Conservation (phyloP, 2,329 filamentous ascomycete species). For the Ophiocordyceps unilateralis region DNA sequence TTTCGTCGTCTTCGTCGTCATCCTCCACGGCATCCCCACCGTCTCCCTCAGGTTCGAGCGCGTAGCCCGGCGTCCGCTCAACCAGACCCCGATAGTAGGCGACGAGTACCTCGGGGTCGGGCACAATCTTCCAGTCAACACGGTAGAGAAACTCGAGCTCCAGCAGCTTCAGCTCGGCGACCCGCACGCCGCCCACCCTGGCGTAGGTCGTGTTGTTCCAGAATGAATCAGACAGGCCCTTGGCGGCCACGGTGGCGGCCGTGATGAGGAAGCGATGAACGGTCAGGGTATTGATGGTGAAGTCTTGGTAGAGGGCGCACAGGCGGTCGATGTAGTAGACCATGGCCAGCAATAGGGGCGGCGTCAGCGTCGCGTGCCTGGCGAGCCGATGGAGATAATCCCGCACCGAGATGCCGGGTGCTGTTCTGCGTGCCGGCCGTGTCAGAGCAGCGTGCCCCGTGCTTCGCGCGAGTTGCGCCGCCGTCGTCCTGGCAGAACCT, state of each 20-base stretch:
- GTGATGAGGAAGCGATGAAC: conserved; percentile 96
- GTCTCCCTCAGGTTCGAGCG: conserved; percentile 23
- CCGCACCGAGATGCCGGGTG: conserved; percentile 82
- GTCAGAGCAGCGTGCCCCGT: neutral
- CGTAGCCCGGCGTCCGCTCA: conserved; percentile 41
- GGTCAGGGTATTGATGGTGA: conserved; percentile 90
- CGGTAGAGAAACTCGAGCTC: conserved; percentile 87
- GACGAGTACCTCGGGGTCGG: conserved; percentile 79
- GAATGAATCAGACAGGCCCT: conserved; percentile 90
- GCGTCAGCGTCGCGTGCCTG: conserved; percentile 82
- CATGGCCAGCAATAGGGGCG: conserved; percentile 92
- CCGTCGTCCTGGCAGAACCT: conserved; percentile 8
- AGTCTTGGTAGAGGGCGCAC: conserved; percentile 80
- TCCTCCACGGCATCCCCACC: conserved; percentile 14
- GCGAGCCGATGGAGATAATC: conserved; percentile 90
- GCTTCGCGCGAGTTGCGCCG: neutral
- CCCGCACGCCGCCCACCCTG: conserved; percentile 77
- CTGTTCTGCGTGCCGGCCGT: conserved; percentile 16
- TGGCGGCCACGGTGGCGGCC: conserved; percentile 85
- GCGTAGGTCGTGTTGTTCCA: conserved; percentile 98
- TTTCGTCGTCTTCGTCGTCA: conserved; percentile 14
- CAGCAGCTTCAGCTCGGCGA: conserved; percentile 75
- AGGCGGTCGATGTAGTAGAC: conserved; percentile 97
- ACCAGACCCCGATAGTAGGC: conserved; percentile 87
- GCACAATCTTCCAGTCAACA: conserved; percentile 93